Conservation (phyloP, 345 rosid species). For the Erucastrum elatum region DNA sequence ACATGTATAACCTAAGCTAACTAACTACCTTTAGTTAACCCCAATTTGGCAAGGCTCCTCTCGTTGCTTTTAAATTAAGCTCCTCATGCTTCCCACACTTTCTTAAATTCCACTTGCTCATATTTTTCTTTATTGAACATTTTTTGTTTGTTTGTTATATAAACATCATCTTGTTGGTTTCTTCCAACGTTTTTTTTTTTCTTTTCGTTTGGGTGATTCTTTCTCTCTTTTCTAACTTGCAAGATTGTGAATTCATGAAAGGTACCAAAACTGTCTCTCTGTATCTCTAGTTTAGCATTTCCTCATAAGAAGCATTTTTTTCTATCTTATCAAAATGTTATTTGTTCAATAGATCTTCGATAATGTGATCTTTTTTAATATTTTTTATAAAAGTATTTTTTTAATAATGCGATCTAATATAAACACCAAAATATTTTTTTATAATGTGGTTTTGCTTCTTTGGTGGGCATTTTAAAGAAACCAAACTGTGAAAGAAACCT, state of each 20-base stretch:
- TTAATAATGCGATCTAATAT: background rate
- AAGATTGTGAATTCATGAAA: constrained; percentile 33
- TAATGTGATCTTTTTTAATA: background rate
- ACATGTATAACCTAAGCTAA: constrained; percentile 38
- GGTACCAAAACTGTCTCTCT: constrained; percentile 27
- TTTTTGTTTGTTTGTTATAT: constrained; percentile 17
- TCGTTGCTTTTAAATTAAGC: constrained; percentile 20
- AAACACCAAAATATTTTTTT: background rate
- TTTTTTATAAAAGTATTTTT: background rate
- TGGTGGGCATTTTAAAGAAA: background rate
- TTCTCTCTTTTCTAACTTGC: constrained; percentile 2
- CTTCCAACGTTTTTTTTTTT: constrained; percentile 29
- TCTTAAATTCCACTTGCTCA: background rate
- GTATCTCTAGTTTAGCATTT: background rate
- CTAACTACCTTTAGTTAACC: constrained; percentile 34
- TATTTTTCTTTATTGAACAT: constrained; percentile 5
- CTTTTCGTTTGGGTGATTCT: background rate
- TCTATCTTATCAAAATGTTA: background rate
- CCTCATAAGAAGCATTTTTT: background rate
- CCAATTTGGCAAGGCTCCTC: constrained; percentile 39
- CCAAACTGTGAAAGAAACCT: background rate
- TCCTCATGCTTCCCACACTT: constrained; percentile 35
- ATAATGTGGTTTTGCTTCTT: background rate
- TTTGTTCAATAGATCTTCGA: background rate
- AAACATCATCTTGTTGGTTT: constrained; percentile 19